Evolutionary conservation across 345 rosid species (phyloP), one percentile per base, ranked within the genome.

Genomic region (Populus pruinosa): DNA sequence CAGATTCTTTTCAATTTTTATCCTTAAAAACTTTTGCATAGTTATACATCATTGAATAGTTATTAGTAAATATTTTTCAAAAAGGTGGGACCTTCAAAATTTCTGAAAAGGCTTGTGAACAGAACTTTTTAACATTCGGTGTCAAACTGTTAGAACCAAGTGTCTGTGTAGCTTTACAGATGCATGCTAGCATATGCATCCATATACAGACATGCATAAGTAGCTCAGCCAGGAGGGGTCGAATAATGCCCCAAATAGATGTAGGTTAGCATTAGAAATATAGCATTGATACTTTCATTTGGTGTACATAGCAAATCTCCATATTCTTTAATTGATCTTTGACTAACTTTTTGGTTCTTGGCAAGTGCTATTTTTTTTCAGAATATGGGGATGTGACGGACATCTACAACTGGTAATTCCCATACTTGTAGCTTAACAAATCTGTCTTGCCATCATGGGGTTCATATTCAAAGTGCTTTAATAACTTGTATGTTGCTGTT

Each of bases 351-450:
- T 47, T 49, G 0, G 63, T 80, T 63, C 6, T 20, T 1, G 44
- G 39, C 70, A 78, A 77, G 11, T 67, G 78, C 36, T 63, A 39
- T 75, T 80, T 77, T 41, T 41, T 80, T 82, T 76, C 97, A 93
- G 99, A 93, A 79, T 95, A 93, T 81, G 99, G 99, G 79, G 97
- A 93, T 76, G 94, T 93, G 88, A 93, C 99, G 10, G 92, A 91
- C 86, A 91, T 95, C 75, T 95, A 95, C 85, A 95, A 85, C 86
- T 95, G 99, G 99, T 95, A 91, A 85, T 64, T 77, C 69, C 78
- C 71, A 74, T 77, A 62, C 23, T 77, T 77, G 8, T 67, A 38
- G 50, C 2, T 41, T 18, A 61, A 50, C 49, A 27, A 47, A 5
- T 39, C 1, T 36, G 38, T 69, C 41, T 75, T 67, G 53, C 47